Conservation (phyloP, 2,329 filamentous ascomycete species). For the Neoascochyta sp. region DNA sequence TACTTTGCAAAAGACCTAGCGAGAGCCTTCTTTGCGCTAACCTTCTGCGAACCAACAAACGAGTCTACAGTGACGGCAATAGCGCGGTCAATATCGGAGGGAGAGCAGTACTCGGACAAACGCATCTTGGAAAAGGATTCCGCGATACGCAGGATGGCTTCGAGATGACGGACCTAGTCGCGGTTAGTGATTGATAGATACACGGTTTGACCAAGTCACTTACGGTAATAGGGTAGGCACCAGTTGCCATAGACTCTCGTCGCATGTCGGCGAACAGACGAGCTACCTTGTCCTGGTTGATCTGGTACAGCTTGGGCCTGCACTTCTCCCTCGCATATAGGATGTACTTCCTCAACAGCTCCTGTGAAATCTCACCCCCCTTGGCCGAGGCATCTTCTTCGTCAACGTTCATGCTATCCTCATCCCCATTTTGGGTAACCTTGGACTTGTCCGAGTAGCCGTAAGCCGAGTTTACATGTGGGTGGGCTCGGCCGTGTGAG, state of each 20-base stretch:
- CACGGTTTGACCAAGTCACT: slow-evolving; percentile 39
- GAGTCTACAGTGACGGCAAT: slow-evolving; percentile 96
- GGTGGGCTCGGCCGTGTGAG: slow-evolving; percentile 88
- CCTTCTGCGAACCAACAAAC: slow-evolving; percentile 93
- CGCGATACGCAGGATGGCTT: slow-evolving; percentile 93
- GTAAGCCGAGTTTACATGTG: slow-evolving; percentile 45
- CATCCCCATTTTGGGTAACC: slow-evolving; percentile 32
- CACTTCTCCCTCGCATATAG: slow-evolving; percentile 88
- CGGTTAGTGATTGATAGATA: slow-evolving; percentile 12
- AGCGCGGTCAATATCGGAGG: slow-evolving; percentile 89
- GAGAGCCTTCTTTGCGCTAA: slow-evolving; percentile 95
- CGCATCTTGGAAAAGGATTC: slow-evolving; percentile 98
- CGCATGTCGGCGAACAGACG: slow-evolving; percentile 95
- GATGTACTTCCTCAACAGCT: slow-evolving; percentile 92
- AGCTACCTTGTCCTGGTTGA: slow-evolving; percentile 95
- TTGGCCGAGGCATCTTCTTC: slow-evolving; percentile 52
- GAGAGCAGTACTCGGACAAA: slow-evolving; percentile 88
- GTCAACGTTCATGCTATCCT: slow-evolving; percentile 49
- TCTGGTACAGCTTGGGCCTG: slow-evolving; percentile 89
- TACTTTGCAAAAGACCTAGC: slow-evolving; percentile 96
- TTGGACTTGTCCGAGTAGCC: slow-evolving; percentile 25
- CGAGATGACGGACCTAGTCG: slow-evolving; percentile 85
- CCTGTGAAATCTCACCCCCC: slow-evolving; percentile 78
- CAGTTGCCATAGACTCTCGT: slow-evolving; percentile 84
- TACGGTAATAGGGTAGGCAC: slow-evolving; percentile 97